A percentile compares a stretch with the other conserved stretches of the same genome.
Conservation (phyloP, 306 rosid species). For the Cercis canadensis region DNA sequence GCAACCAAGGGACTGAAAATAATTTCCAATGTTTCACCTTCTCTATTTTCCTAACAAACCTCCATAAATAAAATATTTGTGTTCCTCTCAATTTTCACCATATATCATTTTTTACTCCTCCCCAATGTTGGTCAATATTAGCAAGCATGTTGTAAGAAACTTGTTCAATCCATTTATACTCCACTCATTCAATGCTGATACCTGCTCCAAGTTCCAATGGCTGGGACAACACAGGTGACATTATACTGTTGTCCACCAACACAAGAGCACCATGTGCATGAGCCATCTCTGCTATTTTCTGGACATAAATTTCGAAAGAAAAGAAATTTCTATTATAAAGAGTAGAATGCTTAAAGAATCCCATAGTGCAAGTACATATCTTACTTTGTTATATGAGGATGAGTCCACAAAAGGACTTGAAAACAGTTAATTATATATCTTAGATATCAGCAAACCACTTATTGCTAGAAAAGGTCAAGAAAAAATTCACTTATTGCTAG, state of each 20-base stretch:
- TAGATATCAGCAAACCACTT: constrained; percentile 13
- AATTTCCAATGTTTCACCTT: constrained; percentile 3
- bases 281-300: constrained; percentile 83
- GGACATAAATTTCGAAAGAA: constrained; percentile 36
- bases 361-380: constrained; percentile 22
- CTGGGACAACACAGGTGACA: constrained; percentile 89
- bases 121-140: constrained; percentile 8
- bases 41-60: too few species aligned
- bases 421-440: not conserved
- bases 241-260: constrained; percentile 91
- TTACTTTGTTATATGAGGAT: not conserved
- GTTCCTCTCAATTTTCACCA: constrained; percentile 17
- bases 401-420: not conserved
- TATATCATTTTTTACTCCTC: not conserved
- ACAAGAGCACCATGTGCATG: constrained; percentile 81
- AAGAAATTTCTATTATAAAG: constrained; percentile 9
- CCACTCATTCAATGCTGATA: constrained; percentile 41
- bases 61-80: not conserved
- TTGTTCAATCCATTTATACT: constrained; percentile 9
- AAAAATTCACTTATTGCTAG: too few species aligned
- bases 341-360: constrained; percentile 6
- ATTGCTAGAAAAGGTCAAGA: not conserved
- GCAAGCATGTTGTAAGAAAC: constrained; percentile 10
- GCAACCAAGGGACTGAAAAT: constrained; percentile 13
- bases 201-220: constrained; percentile 98